Evolutionary conservation across 1,284 basidiomycete species (phyloP).

Genomic region (Pascua sp.): DNA sequence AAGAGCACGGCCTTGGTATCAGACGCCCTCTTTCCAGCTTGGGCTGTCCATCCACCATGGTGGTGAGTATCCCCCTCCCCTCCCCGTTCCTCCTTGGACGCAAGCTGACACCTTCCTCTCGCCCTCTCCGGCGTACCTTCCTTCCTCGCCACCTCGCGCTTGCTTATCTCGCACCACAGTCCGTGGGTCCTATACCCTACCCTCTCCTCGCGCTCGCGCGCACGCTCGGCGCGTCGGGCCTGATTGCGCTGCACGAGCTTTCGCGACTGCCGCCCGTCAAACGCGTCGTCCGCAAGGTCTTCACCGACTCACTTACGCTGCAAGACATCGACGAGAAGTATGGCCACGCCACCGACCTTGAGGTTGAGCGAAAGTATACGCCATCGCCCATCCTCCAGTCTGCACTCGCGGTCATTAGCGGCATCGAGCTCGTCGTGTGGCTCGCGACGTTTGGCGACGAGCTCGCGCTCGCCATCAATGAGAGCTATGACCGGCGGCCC

Average conservation of each 20-base stretch:
- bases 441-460: constrained; percentile 27
- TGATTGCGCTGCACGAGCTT: not conserved
- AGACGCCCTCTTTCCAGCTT: too few species aligned
- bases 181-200: too few species aligned
- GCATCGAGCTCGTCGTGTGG: constrained; percentile 34
- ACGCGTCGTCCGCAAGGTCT: constrained; percentile 10
- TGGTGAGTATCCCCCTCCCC: too few species aligned
- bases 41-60: too few species aligned
- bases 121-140: too few species aligned
- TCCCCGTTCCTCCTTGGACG: too few species aligned
- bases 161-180: too few species aligned
- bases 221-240: not conserved
- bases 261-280: constrained; percentile 21
- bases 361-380: constrained; percentile 1
- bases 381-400: constrained; percentile 3
- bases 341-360: constrained; percentile 1
- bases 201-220: too few species aligned
- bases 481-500: not conserved
- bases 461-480: constrained; percentile 16
- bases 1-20: too few species aligned
- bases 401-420: constrained; percentile 25
- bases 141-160: too few species aligned
- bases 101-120: too few species aligned
- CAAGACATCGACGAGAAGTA: not conserved
- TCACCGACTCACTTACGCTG: constrained; percentile 15